Evolutionary conservation across 257 asterid species (phyloP).

Genomic region (Knoxia roxburghii): DNA sequence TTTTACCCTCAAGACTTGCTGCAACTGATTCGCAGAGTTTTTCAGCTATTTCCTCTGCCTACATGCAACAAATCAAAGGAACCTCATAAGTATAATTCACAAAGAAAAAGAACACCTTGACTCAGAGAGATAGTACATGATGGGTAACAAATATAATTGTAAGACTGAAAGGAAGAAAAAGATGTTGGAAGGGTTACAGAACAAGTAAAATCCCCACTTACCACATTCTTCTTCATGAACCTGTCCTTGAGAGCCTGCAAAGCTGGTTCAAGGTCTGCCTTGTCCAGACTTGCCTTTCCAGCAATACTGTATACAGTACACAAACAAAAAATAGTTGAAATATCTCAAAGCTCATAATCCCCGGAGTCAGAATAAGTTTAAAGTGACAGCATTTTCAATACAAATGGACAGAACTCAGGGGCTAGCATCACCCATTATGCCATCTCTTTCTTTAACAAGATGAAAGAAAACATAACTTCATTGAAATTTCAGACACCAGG

Average conservation of each 20-base stretch:
- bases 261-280: slow-evolving; percentile 81
- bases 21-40: slow-evolving; percentile 97
- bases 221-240: slow-evolving; percentile 99
- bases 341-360: background rate
- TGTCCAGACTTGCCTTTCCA: slow-evolving; percentile 90
- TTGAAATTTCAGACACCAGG: background rate
- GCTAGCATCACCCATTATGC: background rate
- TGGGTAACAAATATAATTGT: background rate
- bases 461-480: background rate
- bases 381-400: background rate
- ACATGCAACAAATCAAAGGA: slow-evolving; percentile 21
- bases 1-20: slow-evolving; percentile 93
- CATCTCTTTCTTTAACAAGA: background rate
- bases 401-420: background rate
- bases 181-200: background rate
- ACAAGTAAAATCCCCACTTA: slow-evolving; percentile 23
- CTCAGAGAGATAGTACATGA: background rate
- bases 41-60: slow-evolving; percentile 99
- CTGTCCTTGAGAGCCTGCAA: slow-evolving; percentile 94
- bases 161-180: background rate
- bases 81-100: background rate
- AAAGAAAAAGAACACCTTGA: background rate
- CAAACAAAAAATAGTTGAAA: background rate
- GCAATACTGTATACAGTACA: slow-evolving; percentile 52
- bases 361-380: background rate